Evolutionary conservation across 2,329 filamentous ascomycete species (phyloP).

Genomic region (Aspergillaceae sp.): DNA sequence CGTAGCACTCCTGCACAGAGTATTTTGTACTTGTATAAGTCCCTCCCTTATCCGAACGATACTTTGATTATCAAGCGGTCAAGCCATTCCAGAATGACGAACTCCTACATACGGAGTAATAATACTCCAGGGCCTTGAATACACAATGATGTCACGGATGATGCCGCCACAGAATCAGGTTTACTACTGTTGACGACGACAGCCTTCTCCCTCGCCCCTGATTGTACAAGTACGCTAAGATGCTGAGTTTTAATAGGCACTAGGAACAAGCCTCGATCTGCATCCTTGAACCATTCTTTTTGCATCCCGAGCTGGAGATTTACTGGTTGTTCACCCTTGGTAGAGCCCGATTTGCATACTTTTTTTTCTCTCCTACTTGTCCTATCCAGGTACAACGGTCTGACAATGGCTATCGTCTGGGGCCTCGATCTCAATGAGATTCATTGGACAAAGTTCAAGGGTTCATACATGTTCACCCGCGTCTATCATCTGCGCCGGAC

Average conservation of each 20-base stretch:
- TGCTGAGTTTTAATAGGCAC: too few relatives aligned
- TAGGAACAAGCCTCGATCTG: constrained; percentile 4
- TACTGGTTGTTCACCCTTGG: too few relatives aligned
- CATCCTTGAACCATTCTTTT: not conserved
- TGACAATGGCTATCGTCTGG: constrained; percentile 44
- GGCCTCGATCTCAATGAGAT: constrained; percentile 50
- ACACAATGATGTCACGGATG: not conserved
- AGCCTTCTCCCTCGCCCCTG: too few relatives aligned
- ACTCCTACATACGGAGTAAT: too few relatives aligned
- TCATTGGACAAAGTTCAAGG: constrained; percentile 51
- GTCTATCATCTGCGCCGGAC: constrained; percentile 48
- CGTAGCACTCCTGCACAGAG: too few relatives aligned
- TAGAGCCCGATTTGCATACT: too few relatives aligned
- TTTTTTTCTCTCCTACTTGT: not conserved
- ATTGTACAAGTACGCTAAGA: too few relatives aligned
- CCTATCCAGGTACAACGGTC: not conserved
- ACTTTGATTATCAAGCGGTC: too few relatives aligned
- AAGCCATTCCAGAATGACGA: too few relatives aligned
- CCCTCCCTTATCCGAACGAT: too few relatives aligned
- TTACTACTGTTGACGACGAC: not conserved
- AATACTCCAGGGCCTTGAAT: too few relatives aligned
- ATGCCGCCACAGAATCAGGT: not conserved
- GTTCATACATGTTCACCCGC: constrained; percentile 50
- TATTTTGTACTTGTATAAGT: too few relatives aligned
- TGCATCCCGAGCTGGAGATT: not conserved